Base-by-base conservation (phyloP, 148 eudicot genomes). In the Vaccinium darrowii region DNA sequence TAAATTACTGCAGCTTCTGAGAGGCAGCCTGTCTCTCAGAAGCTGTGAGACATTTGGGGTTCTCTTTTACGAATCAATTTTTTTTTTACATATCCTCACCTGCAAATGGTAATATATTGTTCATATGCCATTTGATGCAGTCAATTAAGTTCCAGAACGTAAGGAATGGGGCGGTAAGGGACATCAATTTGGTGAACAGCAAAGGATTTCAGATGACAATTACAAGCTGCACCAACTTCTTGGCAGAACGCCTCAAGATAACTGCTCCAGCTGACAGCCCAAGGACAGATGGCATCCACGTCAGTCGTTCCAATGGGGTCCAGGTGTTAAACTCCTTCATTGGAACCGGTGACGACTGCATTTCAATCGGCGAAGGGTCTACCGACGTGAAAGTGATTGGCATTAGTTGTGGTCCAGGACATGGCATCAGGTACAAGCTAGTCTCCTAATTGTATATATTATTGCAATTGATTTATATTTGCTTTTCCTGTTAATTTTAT, bases 261-360 rank as follows among this genome's bases (percentile, higher is more conserved):
- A 85, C 88, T 1, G 91, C 94, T 9, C 91, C 91, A 0, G 83
- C n/a, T 0, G 72, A 83, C 0, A 88, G 91, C 58, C 91, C 92
- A 4, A 89, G 90, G 56, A 95, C 93, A 0, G 91, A 93, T 19
- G 96, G 98, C 21, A 78, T 95, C 74, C 92, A 92, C 85, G 73
- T 91, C 3, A 88, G 89, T 19, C 84, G 76, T 23, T 88, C 96
- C 0, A 81, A 23, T 3, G 27, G 67, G 10, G 84, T 95, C 27
- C 79, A 49, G 4, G 81, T 94, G 51, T 51, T 83, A 1, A 75
- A 90, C 78, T 77, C 88, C 25, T 8, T 65, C 18, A 90, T 93
- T 21, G 88, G 88, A 57, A 89, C 94, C 0, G 93, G 94, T 8
- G 94, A 91, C 39, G 93, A 91, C 15, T 94, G 96, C 60, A 78